Percentiles rank a stretch among this genome's conserved stretches.
Conservation (phyloP, 2,329 filamentous ascomycete genomes). For the Fusarium xylarioides region DNA sequence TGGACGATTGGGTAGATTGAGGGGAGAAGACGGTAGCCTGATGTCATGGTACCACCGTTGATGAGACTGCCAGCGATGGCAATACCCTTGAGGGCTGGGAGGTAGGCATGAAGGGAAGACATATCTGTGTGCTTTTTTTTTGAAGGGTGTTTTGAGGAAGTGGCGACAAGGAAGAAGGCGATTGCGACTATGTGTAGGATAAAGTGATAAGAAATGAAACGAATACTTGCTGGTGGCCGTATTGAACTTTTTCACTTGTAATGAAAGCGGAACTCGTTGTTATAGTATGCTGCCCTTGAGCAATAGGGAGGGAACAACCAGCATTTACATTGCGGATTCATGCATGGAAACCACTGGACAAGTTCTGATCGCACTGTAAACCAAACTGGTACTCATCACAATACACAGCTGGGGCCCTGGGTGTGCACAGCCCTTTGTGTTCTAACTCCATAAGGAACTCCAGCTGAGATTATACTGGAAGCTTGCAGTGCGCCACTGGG, state of each 20-base stretch:
- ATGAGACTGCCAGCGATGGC: conserved; percentile 31
- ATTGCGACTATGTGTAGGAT: background rate
- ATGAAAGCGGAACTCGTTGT: background rate
- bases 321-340: background rate
- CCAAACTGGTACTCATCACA: background rate
- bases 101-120: conserved; percentile 3
- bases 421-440: no score
- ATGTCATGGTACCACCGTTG: conserved; percentile 33
- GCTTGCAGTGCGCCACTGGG: background rate
- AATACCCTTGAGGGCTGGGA: conserved; percentile 20
- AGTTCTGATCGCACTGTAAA: background rate
- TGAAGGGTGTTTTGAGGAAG: fast-evolving
- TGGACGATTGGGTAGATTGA: conserved; percentile 19
- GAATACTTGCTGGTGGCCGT: background rate
- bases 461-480: background rate
- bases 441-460: background rate
- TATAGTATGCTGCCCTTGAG: background rate
- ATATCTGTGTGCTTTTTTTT: background rate
- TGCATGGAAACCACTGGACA: background rate
- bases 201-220: fast-evolving
- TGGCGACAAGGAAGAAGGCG: fast-evolving
- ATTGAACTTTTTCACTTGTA: no score
- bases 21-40: conserved; percentile 28
- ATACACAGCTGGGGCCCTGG: no score
- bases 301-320: fast-evolving